These are phyloP conservation scores for Neofusicoccum ribis DNA, from an alignment of 2,329 filamentous ascomycete genomes.

Conservation along the genomic window DNA sequence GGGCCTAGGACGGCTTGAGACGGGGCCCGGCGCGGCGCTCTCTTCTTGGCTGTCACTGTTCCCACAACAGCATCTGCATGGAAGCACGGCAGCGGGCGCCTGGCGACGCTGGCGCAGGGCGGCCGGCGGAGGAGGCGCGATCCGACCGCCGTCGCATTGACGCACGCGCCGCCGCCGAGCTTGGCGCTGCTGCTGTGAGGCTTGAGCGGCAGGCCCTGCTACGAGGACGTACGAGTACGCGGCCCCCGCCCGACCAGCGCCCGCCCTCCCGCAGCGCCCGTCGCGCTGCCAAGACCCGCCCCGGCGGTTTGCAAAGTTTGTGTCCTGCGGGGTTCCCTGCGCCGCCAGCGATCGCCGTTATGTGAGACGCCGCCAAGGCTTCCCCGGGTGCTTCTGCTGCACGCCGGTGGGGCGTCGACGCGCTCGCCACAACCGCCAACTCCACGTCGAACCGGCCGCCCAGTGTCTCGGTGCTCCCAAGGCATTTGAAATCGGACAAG, in stretches of 20 bases:
- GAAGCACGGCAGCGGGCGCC: slow-evolving; percentile 12
- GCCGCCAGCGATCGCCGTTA: neutral
- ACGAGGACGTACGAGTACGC: neutral
- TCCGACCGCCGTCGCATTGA: neutral
- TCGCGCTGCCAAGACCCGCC: neutral
- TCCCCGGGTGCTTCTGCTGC: neutral
- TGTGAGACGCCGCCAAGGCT: slow-evolving; percentile 9
- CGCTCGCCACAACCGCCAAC: neutral
- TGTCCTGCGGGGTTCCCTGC: neutral
- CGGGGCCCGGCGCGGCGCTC: neutral
- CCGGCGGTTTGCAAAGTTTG: neutral
- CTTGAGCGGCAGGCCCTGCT: neutral
- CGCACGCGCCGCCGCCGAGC: neutral
- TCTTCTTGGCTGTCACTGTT: slow-evolving; percentile 12
- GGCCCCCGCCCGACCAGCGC: neutral
- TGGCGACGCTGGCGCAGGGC: slow-evolving; percentile 8
- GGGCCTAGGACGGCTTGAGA: slow-evolving; percentile 11
- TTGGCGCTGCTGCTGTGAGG: neutral
- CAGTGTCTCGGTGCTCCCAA: neutral
- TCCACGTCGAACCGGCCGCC: neutral
- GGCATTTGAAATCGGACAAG: neutral
- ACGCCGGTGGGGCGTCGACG: neutral
- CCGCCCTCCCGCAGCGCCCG: neutral
- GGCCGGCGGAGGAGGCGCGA: neutral
- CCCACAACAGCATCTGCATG: slow-evolving; percentile 16